Percentiles rank a stretch among this genome's conserved stretches.
Evolutionary conservation across 164 flowering plant species (phyloP).

Genomic region (Dillenia suffruticosa): DNA sequence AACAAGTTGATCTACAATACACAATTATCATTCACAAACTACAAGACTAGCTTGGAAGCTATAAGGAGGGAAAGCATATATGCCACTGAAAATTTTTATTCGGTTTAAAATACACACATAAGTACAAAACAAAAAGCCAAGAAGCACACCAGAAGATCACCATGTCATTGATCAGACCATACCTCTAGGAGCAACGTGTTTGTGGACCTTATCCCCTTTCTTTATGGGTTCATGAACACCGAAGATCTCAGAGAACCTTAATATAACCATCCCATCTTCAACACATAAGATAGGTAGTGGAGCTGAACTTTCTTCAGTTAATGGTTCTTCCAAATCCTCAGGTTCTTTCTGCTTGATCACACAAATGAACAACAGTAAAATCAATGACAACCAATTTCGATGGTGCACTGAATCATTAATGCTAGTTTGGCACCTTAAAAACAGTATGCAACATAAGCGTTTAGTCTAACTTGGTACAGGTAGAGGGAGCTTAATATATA

Average conservation of each 20-base stretch:
- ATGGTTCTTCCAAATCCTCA: slow-evolving; percentile 26
- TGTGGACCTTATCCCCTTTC: slow-evolving; percentile 47
- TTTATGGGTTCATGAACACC: slow-evolving; percentile 61
- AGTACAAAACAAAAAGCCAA: too few relatives aligned
- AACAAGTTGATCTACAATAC: background rate
- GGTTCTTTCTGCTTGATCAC: slow-evolving; percentile 35
- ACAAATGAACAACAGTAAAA: background rate
- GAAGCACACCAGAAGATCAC: background rate
- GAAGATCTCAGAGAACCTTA: slow-evolving; percentile 93
- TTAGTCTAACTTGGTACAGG: too few relatives aligned
- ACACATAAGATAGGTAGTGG: slow-evolving; percentile 75
- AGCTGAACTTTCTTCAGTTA: slow-evolving; percentile 23
- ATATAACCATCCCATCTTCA: slow-evolving; percentile 74
- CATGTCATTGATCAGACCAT: slow-evolving; percentile 3
- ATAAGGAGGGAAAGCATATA: background rate
- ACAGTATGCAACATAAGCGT: too few relatives aligned
- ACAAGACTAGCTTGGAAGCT: background rate
- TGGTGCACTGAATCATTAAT: too few relatives aligned
- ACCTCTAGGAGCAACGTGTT: slow-evolving; percentile 60
- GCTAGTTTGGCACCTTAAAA: too few relatives aligned
- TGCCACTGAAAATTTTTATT: background rate
- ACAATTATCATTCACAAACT: background rate
- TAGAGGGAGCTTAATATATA: too few relatives aligned
- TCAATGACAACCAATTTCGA: too few relatives aligned
- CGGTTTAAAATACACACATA: too few relatives aligned